Conservation (phyloP, 805 yeast genomes). For the Hanseniaspora guilliermondii region DNA sequence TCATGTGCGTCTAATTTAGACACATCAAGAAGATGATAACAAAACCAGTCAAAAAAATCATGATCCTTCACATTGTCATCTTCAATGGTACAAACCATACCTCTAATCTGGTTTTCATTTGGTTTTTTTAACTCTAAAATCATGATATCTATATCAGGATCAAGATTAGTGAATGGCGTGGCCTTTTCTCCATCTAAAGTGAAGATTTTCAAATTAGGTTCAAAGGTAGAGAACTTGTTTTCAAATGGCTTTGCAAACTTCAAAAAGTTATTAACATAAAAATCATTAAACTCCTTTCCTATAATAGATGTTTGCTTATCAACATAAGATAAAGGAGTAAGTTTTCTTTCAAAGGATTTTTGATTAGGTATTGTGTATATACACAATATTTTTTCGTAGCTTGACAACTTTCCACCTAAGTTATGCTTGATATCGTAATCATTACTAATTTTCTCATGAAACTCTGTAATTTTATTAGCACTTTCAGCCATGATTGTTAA, state of each 20-base stretch:
- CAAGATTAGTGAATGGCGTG: conserved; percentile 16
- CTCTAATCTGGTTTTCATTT: conserved; percentile 29
- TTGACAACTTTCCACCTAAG: conserved; percentile 22
- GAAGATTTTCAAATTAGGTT: conserved; percentile 8
- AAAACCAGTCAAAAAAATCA: conserved; percentile 30
- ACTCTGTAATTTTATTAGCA: background rate
- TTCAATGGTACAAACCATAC: conserved; percentile 29
- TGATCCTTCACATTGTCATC: conserved; percentile 17
- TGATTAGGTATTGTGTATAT: conserved; percentile 24
- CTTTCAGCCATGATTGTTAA: background rate
- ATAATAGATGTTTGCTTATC: conserved; percentile 28
- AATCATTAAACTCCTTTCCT: conserved; percentile 23
- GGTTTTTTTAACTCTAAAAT: conserved; percentile 26
- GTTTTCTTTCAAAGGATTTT: conserved; percentile 15
- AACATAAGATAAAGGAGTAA: conserved; percentile 19
- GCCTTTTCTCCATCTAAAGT: background rate
- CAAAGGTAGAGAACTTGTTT: background rate
- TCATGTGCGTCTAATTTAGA: conserved; percentile 21
- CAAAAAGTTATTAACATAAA: conserved; percentile 13
- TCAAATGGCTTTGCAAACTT: background rate
- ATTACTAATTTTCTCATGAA: background rate
- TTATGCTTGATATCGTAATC: conserved; percentile 20
- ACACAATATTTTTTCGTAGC: conserved; percentile 31
- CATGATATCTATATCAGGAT: conserved; percentile 20
- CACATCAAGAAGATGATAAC: conserved; percentile 28